Base-by-base conservation (phyloP, 108 stramenopile species). In the Fistulifera solaris region DNA sequence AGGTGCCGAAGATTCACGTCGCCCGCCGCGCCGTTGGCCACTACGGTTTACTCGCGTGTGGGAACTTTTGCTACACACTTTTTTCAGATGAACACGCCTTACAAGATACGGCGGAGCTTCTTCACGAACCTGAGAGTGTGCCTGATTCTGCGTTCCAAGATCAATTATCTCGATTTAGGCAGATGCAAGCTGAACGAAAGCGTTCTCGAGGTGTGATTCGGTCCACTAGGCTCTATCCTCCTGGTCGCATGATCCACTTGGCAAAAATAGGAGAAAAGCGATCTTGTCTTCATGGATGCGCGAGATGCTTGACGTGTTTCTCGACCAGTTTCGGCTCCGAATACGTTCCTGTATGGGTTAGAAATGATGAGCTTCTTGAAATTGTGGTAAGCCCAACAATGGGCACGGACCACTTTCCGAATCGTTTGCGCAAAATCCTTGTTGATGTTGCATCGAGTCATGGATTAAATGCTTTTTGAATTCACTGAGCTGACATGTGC, bases 361-460 rank as follows among this genome's bases (percentile, higher is more conserved):
- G 78, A 17, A 88, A 87, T 54, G 86, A 87, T 48, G 89, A 85
- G 51, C 80, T 94, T 46, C 80, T 85, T 59, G 86, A 89, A 58
- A 87, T 94, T 44, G 79, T 83, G 22, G 83, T 94, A 14, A 79
- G 73, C 50, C 81, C 89, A 27, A 87, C 85, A 22, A 80, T 94
- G 73, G 89, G 78, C 42, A 83, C 85, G 1, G 93, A 94, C 60
- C 93, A 94, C 51, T 92, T 94, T 49, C 82, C 89, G 21, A 82
- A 89, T 65, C 75, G 88, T 7, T 73, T 93, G 40, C 70, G 69
- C 48, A 48, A 68, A 49, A 78, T 76, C 48, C 57, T 91, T 25
- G 73, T 35, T 35, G 31, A 35, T 35, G 31, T 35, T 35, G 31
- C 31, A 6, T 3, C 31, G 8, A 35, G 31, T 8, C 31, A 35